Evolutionary conservation across 2,329 filamentous ascomycete species (phyloP), one percentile per base, ranked within the genome.

Genomic region (Cercospora sp.): DNA sequence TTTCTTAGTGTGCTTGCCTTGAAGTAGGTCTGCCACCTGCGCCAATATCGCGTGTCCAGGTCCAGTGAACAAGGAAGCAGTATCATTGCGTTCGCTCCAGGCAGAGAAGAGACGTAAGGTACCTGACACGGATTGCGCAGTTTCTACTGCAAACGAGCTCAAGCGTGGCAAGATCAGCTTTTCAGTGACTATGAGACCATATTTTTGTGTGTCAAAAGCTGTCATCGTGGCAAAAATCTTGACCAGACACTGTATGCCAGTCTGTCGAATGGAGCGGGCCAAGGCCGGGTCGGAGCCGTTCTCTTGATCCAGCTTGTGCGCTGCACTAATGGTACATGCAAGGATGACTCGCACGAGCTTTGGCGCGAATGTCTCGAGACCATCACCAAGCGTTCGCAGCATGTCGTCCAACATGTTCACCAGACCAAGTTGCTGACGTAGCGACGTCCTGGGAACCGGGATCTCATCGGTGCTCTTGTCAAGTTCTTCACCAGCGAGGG

Each of bases 331-430:
- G 86, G 86, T 73, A 77, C 93, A 97, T 77, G 93, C 94, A 1
- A 98, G 81, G 0, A 96, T 85, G 0, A 93, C 88, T 73, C 94
- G 89, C 70, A 94, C 84, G 4, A 98, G 84, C 12, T 85, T 86
- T 16, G 86, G 82, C 60, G 90, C 86, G 73, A 91, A 94, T 0
- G 88, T 86, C 2, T 84, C 80, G 64, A 96, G 88, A 64, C 89
- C 90, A 5, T 86, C 88, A 63, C 94, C 93, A 40, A 98, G 86
- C 63, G 95, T 93, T 66, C 91, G 90, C 68, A 98, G 88, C 77
- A 98, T 88, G 10, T 94, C 89, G 68, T 93, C 90, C 61, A 95
- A 85, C 92, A 98, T 95, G 77, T 96, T 97, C 62, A 97, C 82
- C 77, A 97, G 88, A 83, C 96, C 95, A 67, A 95, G 87, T 79